A percentile compares a stretch with the other conserved stretches of the same genome.
Evolutionary conservation across 176 grass and related monocot genomes (phyloP).

Genomic region (Urochloa ruziziensis): DNA sequence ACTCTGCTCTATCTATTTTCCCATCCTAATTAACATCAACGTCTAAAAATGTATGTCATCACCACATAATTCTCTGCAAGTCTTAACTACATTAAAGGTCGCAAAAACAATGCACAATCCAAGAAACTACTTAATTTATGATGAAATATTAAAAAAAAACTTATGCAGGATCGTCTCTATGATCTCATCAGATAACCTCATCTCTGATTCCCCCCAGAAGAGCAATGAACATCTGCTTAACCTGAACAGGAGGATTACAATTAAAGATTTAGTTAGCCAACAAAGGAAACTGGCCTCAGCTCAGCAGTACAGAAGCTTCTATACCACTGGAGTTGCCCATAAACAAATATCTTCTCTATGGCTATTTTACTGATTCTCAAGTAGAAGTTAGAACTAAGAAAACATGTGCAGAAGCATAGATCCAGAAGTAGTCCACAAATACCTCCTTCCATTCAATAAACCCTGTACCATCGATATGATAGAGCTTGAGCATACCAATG

Average conservation of each 20-base stretch:
- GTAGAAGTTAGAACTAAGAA: background rate
- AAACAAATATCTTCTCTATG: background rate
- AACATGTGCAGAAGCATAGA: background rate
- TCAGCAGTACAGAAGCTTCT: background rate
- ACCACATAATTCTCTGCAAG: conserved; percentile 23
- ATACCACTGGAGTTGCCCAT: background rate
- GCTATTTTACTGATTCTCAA: background rate
- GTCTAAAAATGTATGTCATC: conserved; percentile 80
- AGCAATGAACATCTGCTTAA: conserved; percentile 96
- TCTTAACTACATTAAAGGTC: conserved; percentile 9
- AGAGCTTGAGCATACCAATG: conserved; percentile 96
- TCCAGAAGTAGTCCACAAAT: conserved; percentile 1
- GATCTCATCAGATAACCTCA: conserved; percentile 91
- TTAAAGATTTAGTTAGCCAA: conserved; percentile 1
- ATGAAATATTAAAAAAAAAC: conserved; percentile 50
- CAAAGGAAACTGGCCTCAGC: background rate
- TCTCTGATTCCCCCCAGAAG: conserved; percentile 93
- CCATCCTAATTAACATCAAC: conserved; percentile 87
- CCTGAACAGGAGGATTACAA: conserved; percentile 51
- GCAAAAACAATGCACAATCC: background rate
- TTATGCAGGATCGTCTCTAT: conserved; percentile 91
- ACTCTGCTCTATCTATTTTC: conserved; percentile 93
- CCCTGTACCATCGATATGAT: conserved; percentile 85
- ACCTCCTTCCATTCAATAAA: conserved; percentile 98
- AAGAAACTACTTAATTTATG: conserved; percentile 11